Conservation (phyloP, 2,329 filamentous ascomycete genomes). For the Colletotrichum eleusines region DNA sequence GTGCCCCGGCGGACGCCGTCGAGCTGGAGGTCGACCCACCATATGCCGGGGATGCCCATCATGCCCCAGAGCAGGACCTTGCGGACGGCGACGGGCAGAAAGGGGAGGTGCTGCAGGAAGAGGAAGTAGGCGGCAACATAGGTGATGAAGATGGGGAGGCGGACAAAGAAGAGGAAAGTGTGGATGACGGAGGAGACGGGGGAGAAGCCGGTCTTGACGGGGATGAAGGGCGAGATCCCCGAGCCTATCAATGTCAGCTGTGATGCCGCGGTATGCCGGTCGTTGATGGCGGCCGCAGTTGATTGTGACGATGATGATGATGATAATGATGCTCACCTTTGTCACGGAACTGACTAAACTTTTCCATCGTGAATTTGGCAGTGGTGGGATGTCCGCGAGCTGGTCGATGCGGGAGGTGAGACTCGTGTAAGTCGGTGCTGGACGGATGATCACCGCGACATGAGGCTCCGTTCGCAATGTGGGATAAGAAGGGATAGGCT, state of each 20-base stretch:
- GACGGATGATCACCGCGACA: constrained; percentile 29
- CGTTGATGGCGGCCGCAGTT: background rate
- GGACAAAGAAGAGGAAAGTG: constrained; percentile 80
- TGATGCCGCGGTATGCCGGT: background rate
- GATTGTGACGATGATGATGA: background rate
- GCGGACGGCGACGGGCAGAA: constrained; percentile 68
- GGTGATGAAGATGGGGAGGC: constrained; percentile 81
- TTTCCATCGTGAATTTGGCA: constrained; percentile 76
- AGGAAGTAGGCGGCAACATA: constrained; percentile 80
- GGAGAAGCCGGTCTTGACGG: constrained; percentile 75
- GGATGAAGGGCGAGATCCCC: constrained; percentile 95
- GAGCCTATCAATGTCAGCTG: constrained; percentile 68
- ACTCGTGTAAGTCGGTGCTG: constrained; percentile 27
- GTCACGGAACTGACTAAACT: constrained; percentile 93
- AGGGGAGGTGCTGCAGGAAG: constrained; percentile 83
- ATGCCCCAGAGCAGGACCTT: constrained; percentile 91
- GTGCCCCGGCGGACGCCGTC: constrained; percentile 96
- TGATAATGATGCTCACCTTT: constrained; percentile 68
- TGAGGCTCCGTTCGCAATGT: constrained; percentile 10
- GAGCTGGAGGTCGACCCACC: constrained; percentile 99
- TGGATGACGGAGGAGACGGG: constrained; percentile 74
- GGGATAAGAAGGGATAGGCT: constrained; percentile 12
- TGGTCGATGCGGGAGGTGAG: background rate
- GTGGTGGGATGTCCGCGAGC: background rate
- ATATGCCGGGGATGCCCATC: constrained; percentile 89